A percentile compares a stretch with the other conserved stretches of the same genome.
Conservation (phyloP, 148 eudicot genomes). For the Amaranthus cruentus region DNA sequence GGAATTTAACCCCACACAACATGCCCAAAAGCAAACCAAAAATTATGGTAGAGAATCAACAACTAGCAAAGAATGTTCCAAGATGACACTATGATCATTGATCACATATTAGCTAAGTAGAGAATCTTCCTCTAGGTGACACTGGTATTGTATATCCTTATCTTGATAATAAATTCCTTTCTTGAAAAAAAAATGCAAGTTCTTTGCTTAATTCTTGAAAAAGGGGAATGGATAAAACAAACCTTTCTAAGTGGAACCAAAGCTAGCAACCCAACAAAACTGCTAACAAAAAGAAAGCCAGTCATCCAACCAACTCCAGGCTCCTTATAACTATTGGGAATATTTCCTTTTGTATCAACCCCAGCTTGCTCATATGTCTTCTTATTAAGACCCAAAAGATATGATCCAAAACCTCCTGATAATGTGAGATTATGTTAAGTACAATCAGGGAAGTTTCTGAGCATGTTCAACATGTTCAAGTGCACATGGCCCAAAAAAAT, state of each 20-base stretch:
- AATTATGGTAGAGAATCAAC: conserved; percentile 18
- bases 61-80: conserved; percentile 9
- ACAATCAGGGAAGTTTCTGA: no score
- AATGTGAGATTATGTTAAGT: neutral
- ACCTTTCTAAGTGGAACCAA: conserved; percentile 91
- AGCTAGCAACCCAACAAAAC: conserved; percentile 71
- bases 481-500: no score
- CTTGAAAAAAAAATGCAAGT: conserved; percentile 7
- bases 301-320: conserved; percentile 80
- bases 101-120: conserved; percentile 13
- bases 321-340: conserved; percentile 53
- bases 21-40: conserved; percentile 13
- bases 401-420: conserved; percentile 85
- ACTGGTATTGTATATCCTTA: conserved; percentile 6
- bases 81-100: neutral
- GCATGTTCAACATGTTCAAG: no score
- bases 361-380: conserved; percentile 76
- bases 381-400: conserved; percentile 67
- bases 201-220: conserved; percentile 6
- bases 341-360: conserved; percentile 65
- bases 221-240: neutral
- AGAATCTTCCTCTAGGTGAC: conserved; percentile 11
- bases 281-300: conserved; percentile 62
- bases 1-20: conserved; percentile 18
- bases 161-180: conserved; percentile 14